Evolutionary conservation across 139 green algal species (phyloP), one percentile per base, ranked within the genome.

Genomic region (Tetraselmis chui): DNA sequence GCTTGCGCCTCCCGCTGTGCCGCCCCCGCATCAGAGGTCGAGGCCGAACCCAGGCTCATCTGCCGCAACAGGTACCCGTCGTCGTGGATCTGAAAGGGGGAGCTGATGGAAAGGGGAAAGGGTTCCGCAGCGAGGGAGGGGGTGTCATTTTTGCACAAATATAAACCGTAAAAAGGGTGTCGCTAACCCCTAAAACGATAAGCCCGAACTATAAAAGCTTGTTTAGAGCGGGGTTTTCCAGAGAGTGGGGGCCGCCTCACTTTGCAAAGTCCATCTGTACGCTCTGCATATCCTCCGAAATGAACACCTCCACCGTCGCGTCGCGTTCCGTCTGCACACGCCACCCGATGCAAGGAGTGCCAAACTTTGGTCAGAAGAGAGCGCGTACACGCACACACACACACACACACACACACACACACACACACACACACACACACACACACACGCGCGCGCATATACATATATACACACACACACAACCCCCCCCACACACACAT

Each of bases 231-330:
- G n/a, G n/a, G n/a, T n/a, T n/a, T n/a, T n/a, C n/a, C n/a, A n/a
- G n/a, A n/a, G n/a, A n/a, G n/a, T n/a, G n/a, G n/a, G n/a, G n/a
- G n/a, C n/a, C n/a, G n/a, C n/a, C n/a, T n/a, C n/a, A 93, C 89
- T 87, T 84, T 80, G 93, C 89, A 67, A 98, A 97, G 84, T 98
- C 92, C 45, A 98, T 93, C 74, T 94, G 84, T 29, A 97, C 94
- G n/a, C 90, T 79, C 27, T 89, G 86, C 84, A 91, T 90, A 88
- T 98, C 90, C 31, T 96, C 88, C 0, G 88, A 93, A 30, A 98
- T 96, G 78, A 95, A 86, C 0, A 98, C 89, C 58, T 98, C 94
- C 45, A 98, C 91, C 27, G 88, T 91, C 1, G 95, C 94, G 11
- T 95, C 87, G 0, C 85, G 88, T 59, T 91, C 88, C 26, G 92